phyloP scores from a whole-genome alignment of 2,329 filamentous ascomycete genomes.

The Hymenoscyphus linearis region DNA sequence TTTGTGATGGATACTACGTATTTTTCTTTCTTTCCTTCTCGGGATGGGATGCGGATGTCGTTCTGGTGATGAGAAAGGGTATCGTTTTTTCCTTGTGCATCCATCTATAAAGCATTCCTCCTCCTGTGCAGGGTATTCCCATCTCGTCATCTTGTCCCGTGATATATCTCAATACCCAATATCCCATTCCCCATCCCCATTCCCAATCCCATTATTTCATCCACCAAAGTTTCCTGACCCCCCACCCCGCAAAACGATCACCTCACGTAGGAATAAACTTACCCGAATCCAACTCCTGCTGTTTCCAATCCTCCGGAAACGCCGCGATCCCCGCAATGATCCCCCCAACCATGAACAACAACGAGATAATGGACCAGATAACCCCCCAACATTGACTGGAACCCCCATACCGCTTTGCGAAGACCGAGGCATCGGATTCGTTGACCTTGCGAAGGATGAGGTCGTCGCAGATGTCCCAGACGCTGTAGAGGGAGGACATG shows the following conservation, averaged over 20 bases:
- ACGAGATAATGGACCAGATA: constrained; percentile 69
- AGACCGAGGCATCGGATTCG: constrained; percentile 72
- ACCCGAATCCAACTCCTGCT: constrained; percentile 65
- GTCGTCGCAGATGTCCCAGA: constrained; percentile 83
- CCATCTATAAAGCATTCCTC: too few relatives aligned
- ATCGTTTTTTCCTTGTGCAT: too few relatives aligned
- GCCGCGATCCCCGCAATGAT: constrained; percentile 74
- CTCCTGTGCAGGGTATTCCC: too few relatives aligned
- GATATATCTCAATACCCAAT: too few relatives aligned
- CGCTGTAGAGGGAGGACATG: constrained; percentile 74
- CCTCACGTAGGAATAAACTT: constrained; percentile 48
- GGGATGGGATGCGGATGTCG: too few relatives aligned
- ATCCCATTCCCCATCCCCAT: too few relatives aligned
- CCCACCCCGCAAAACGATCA: neutral
- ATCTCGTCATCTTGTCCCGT: too few relatives aligned
- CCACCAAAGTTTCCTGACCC: neutral
- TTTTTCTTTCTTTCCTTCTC: too few relatives aligned
- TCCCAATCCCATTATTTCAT: neutral
- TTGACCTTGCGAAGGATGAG: constrained; percentile 77
- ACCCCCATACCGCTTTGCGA: constrained; percentile 71
- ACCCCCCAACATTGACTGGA: constrained; percentile 78
- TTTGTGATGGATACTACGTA: too few relatives aligned
- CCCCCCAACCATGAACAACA: constrained; percentile 65
- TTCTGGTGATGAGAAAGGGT: too few relatives aligned
- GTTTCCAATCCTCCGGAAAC: constrained; percentile 63